Conservation (phyloP, 257 asterid species). For the Solanum pennellii region DNA sequence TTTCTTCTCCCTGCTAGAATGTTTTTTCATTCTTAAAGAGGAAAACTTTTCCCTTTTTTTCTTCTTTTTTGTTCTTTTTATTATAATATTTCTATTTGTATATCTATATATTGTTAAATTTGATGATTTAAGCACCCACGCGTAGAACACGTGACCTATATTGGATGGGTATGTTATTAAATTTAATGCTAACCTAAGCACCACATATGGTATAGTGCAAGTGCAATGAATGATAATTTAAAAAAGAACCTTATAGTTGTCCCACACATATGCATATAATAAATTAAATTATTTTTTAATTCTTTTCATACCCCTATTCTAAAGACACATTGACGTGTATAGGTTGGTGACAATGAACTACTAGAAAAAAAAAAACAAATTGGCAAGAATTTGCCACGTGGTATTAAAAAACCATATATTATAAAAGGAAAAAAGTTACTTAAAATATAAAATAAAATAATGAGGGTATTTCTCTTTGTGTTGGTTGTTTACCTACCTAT, state of each 20-base stretch:
- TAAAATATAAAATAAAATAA: background rate
- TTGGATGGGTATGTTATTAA: background rate
- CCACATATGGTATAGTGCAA: background rate
- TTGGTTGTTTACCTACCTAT: background rate
- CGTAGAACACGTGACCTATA: constrained; percentile 8
- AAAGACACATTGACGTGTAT: background rate
- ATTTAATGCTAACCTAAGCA: background rate
- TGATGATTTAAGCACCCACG: background rate
- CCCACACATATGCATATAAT: background rate
- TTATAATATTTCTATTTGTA: background rate
- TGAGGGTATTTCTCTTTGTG: background rate
- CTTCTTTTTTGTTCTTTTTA: background rate
- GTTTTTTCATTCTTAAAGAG: background rate
- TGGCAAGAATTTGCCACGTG: background rate
- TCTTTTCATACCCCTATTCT: background rate
- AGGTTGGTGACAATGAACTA: constrained; percentile 1
- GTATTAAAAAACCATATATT: background rate
- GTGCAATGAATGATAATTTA: background rate
- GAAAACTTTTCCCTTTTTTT: background rate
- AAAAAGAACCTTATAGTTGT: background rate
- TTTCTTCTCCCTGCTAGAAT: background rate
- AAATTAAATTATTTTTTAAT: background rate
- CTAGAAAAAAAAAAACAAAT: background rate
- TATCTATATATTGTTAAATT: background rate
- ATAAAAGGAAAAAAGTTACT: background rate